Evolutionary conservation across 2,329 filamentous ascomycete genomes (phyloP), one percentile per base, ranked within the genome.

Genomic region (Chalara sp.): DNA sequence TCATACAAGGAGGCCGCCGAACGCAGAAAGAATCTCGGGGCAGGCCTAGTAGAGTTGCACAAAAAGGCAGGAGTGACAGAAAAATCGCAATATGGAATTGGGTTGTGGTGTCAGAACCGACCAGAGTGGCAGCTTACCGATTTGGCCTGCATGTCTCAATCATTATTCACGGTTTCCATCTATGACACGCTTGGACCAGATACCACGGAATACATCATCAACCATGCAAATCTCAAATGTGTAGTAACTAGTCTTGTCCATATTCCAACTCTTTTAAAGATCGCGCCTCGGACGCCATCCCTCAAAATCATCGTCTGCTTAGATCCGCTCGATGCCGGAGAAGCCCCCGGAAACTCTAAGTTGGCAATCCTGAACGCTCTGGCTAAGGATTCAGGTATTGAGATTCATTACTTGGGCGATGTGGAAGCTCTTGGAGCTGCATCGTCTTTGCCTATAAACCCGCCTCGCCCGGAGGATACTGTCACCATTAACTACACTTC

Each of bases 181-280:
- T 99, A 99, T 74, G 93, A 97, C 69, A 96, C 92, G 10, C 80
- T 99, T 5, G 92, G 92, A 7, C 86, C 92, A 10, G 89, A 96
- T 59, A 82, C 91, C 2, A 91, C 88, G 51, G 90, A 97, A 71
- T 97, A 88, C 72, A 96, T 99, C 69, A 86, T 97, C 72, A 95
- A 95, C 70, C 92, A 97, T 67, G 82, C 89, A 49, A 78, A 84
- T 55, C 73, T 97, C 51, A 69, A 76, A 52, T 88, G 84, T 62
- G 81, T 97, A 39, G 83, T 86, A 56, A 84, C 87, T 52, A 90
- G 87, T 31, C 74, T 96, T 44, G 81, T 83, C 42, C 91, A 96
- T 64, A 83, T 96, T 48, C 84, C 89, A 1, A 80, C 83, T 12
- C 78, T 96, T 49, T 76, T 96, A 55, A 91, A 90, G 73, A 73